Evolutionary conservation across 192 early-diverging fungal species (phyloP), one percentile per base, ranked within the genome.

Genomic region (Backusella tarrabulga): DNA sequence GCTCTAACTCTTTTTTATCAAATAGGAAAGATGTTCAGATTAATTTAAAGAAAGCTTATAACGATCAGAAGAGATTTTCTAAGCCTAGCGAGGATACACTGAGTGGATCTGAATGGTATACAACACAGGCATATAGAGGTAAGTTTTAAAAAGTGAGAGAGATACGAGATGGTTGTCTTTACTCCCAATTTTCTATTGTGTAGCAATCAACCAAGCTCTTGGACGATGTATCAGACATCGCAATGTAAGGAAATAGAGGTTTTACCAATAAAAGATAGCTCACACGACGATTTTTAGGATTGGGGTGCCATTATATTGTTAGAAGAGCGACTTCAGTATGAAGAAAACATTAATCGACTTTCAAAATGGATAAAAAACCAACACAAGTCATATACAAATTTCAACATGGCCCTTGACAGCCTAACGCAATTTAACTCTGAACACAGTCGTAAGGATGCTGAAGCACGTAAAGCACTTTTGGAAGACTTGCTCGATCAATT

Each of bases 261-360:
- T 42, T 70, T 46, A 9, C n/a, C 17, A 60, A n/a, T 34, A 23
- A 52, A 29, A 40, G 1, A 17, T n/a, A 12, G 17, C 12, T 17
- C 0, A 44, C 42, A 44, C 32, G 32, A 3, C 12, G 9, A 11
- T 44, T 44, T 44, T 6, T 38, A 6, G 23, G 88, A 89, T 73
- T 90, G 81, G 79, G 92, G 92, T 6, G 92, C 92, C 0, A 93
- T 93, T 76, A 76, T 93, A 9, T 73, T 93, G 6, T 46, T 85
- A 15, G 87, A 88, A 44, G 67, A 81, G 23, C 80, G 92, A 1
- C 92, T 92, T 79, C 81, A 84, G 0, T 81, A 84, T 26, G 29
- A 77, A 1, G 68, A 81, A 5, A 88, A 87, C 38, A 73, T 84
- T 2, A n/a, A 73, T 19, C 84, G 86, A 38, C 83, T 95, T 23